Conservation (phyloP, 2,329 filamentous ascomycete species). For the Aspergillus brasiliensis region DNA sequence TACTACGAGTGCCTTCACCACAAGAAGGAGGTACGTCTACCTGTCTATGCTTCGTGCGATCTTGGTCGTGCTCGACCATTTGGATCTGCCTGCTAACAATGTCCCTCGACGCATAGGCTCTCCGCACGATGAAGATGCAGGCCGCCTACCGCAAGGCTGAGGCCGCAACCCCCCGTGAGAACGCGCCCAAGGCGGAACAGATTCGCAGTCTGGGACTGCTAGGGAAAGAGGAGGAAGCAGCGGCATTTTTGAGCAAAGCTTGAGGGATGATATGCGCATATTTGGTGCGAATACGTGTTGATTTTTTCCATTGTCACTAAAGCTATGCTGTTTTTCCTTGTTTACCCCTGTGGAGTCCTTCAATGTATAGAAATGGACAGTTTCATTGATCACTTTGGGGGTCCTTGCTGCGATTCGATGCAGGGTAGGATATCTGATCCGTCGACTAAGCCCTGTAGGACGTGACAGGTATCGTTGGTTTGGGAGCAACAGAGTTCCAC, state of each 20-base stretch:
- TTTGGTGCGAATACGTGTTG: slow-evolving; percentile 23
- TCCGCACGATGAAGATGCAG: slow-evolving; percentile 77
- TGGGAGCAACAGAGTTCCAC: background rate
- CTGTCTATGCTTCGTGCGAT: background rate
- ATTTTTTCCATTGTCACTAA: slow-evolving; percentile 23
- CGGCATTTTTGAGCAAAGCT: slow-evolving; percentile 52
- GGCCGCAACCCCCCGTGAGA: slow-evolving; percentile 73
- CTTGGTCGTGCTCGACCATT: background rate
- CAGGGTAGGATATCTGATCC: background rate
- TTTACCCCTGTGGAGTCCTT: slow-evolving; percentile 26
- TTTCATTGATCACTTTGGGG: background rate
- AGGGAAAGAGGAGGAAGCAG: slow-evolving; percentile 78
- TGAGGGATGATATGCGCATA: slow-evolving; percentile 23
- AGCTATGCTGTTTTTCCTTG: slow-evolving; percentile 30
- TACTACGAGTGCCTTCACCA: slow-evolving; percentile 99
- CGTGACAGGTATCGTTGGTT: background rate
- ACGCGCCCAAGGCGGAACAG: slow-evolving; percentile 78
- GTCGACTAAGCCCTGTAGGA: background rate
- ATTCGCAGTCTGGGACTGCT: slow-evolving; percentile 85
- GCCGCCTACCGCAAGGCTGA: slow-evolving; percentile 80
- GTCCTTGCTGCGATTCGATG: background rate
- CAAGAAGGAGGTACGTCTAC: slow-evolving; percentile 83
- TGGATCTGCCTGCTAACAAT: background rate
- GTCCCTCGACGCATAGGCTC: slow-evolving; percentile 58
- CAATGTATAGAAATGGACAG: slow-evolving; percentile 40